A percentile compares a stretch with the other conserved stretches of the same genome.
Conservation (phyloP, 2,329 filamentous ascomycete genomes). For the Ophiostoma sp. region DNA sequence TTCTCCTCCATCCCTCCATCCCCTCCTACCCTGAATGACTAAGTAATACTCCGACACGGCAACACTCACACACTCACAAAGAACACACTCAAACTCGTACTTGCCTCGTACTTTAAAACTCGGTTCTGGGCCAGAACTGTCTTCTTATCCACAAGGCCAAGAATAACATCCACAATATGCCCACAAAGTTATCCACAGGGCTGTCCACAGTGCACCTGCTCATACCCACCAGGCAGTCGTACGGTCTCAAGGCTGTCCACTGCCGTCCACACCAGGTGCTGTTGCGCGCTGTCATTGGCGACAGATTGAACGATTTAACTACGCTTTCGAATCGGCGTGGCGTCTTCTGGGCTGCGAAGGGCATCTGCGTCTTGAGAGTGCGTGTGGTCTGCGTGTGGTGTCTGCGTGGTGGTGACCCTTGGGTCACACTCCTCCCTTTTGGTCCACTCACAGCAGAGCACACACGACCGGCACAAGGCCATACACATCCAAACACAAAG, state of each 20-base stretch:
- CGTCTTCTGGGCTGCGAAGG: not conserved
- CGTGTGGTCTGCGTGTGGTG: not conserved
- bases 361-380: not conserved
- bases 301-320: not conserved
- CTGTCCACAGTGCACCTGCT: not conserved
- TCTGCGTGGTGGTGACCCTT: not conserved
- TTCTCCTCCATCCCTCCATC: not conserved
- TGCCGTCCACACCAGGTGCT: conserved; percentile 1
- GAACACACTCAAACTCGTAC: not conserved
- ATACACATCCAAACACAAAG: conserved; percentile 8
- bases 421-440: not conserved
- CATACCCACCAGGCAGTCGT: not conserved
- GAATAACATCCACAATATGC: not conserved
- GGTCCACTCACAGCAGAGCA: conserved; percentile 7
- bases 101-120: not conserved
- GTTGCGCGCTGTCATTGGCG: conserved; percentile 12
- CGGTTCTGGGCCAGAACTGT: conserved; percentile 2
- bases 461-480: not conserved
- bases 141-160: not conserved
- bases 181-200: not conserved
- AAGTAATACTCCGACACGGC: not conserved
- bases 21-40: not conserved
- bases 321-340: conserved; percentile 26
- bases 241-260: conserved; percentile 3
- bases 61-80: not conserved